A percentile compares a stretch with the other conserved stretches of the same genome.
Evolutionary conservation across 495 filamentous ascomycete species (phyloP).

Genomic region (Aspergillus indologenus): DNA sequence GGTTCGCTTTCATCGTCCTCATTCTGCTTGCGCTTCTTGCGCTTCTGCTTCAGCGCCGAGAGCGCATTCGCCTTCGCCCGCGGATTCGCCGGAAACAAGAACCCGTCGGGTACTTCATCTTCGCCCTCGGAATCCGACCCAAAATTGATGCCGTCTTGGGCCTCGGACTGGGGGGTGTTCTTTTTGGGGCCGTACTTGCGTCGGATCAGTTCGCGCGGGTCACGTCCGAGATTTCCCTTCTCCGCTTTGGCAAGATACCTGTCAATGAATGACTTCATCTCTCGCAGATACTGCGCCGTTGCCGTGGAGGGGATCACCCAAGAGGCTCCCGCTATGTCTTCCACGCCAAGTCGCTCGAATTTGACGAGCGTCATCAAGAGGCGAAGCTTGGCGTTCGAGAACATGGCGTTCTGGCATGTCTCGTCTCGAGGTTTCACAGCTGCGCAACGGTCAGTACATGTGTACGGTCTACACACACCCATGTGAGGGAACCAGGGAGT

Average conservation of each 20-base stretch:
- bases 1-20: constrained; percentile 34
- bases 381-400: constrained; percentile 85
- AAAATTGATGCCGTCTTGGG: constrained; percentile 41
- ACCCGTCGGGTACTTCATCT: constrained; percentile 58
- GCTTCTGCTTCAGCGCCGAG: constrained; percentile 52
- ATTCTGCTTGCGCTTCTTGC: constrained; percentile 42
- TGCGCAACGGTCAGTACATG: constrained; percentile 26
- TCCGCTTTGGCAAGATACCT: constrained; percentile 67
- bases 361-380: constrained; percentile 78
- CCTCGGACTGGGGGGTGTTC: constrained; percentile 37
- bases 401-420: constrained; percentile 67
- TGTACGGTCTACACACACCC: background rate
- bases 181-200: constrained; percentile 56
- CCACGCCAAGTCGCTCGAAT: constrained; percentile 61
- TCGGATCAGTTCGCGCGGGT: constrained; percentile 72
- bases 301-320: constrained; percentile 77
- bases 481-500: background rate
- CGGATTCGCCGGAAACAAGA: constrained; percentile 62
- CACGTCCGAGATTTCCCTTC: constrained; percentile 58
- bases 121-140: constrained; percentile 62
- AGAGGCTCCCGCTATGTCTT: constrained; percentile 68
- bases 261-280: constrained; percentile 61
- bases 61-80: constrained; percentile 45
- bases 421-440: constrained; percentile 69
- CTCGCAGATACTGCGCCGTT: constrained; percentile 58